Conservation (phyloP, 768 basidiomycete species). For the Floccularia luteovirens region DNA sequence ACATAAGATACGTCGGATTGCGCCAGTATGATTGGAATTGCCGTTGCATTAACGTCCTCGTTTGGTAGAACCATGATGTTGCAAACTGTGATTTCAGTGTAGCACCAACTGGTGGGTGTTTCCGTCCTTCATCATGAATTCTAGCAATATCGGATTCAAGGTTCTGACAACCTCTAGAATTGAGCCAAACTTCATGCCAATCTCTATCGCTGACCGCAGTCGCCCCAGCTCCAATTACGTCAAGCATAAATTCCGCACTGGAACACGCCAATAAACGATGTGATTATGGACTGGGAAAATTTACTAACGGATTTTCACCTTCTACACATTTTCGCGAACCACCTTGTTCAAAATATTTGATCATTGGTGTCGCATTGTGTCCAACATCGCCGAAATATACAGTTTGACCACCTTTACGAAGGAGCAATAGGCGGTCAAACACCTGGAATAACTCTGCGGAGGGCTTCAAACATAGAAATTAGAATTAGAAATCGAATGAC, state of each 20-base stretch:
- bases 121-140: conserved; percentile 46
- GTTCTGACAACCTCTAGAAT: conserved; percentile 24
- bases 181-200: conserved; percentile 49
- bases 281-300: background rate
- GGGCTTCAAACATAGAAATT: conserved; percentile 2
- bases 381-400: conserved; percentile 58
- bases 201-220: conserved; percentile 43
- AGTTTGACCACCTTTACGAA: conserved; percentile 54
- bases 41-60: conserved; percentile 31
- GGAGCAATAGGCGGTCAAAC: conserved; percentile 60
- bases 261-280: background rate
- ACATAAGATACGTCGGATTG: conserved; percentile 52
- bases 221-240: conserved; percentile 69
- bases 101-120: conserved; percentile 27
- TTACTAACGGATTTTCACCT: conserved; percentile 49
- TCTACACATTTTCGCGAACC: conserved; percentile 43
- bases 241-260: conserved; percentile 59
- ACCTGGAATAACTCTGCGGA: conserved; percentile 14
- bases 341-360: conserved; percentile 55
- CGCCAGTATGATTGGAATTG: conserved; percentile 43
- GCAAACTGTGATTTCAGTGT: conserved; percentile 39
- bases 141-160: conserved; percentile 29
- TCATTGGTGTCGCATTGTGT: conserved; percentile 37
- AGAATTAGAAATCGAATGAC: background rate
- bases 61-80: conserved; percentile 45